These are phyloP conservation scores for Symbiotaphrina buchneri DNA, from an alignment of 495 filamentous ascomycete species.

Conservation along the genomic window DNA sequence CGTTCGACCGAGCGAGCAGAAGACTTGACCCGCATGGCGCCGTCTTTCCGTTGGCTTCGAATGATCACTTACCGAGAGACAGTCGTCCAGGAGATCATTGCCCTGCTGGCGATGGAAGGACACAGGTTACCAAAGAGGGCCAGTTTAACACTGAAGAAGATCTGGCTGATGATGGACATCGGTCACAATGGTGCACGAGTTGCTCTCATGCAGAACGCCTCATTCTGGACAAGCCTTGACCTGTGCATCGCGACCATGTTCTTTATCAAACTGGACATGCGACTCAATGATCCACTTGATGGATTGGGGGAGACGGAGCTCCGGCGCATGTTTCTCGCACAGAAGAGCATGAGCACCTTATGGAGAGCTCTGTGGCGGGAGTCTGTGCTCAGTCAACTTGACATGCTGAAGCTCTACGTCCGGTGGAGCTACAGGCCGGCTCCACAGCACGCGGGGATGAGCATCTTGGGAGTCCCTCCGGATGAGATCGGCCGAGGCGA, in stretches of 20 bases:
- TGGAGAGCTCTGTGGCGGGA: conserved; percentile 22
- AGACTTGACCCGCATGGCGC: conserved; percentile 14
- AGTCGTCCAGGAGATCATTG: conserved; percentile 29
- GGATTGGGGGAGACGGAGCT: conserved; percentile 17
- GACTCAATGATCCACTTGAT: conserved; percentile 25
- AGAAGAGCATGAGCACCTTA: conserved; percentile 25
- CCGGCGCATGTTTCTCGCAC: conserved; percentile 31
- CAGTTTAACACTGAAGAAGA: conserved; percentile 24
- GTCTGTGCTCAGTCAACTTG: conserved; percentile 14
- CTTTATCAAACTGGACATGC: conserved; percentile 37
- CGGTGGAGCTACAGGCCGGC: conserved; percentile 12
- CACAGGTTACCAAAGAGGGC: conserved; percentile 23
- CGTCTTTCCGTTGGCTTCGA: conserved; percentile 25
- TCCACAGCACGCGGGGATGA: conserved; percentile 2
- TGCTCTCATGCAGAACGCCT: conserved; percentile 21
- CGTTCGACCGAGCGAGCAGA: conserved; percentile 7
- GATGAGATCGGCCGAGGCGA: conserved; percentile 21
- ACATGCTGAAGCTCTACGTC: conserved; percentile 22
- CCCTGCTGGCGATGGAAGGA: conserved; percentile 22
- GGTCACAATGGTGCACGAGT: conserved; percentile 22
- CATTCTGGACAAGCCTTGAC: conserved; percentile 27
- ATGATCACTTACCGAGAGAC: conserved; percentile 26
- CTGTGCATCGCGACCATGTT: conserved; percentile 29
- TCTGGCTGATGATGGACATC: conserved; percentile 46
- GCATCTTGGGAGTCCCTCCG: conserved; percentile 23